Conservation (phyloP, 176 grass and related monocot genomes). For the Neostapfia colusana region DNA sequence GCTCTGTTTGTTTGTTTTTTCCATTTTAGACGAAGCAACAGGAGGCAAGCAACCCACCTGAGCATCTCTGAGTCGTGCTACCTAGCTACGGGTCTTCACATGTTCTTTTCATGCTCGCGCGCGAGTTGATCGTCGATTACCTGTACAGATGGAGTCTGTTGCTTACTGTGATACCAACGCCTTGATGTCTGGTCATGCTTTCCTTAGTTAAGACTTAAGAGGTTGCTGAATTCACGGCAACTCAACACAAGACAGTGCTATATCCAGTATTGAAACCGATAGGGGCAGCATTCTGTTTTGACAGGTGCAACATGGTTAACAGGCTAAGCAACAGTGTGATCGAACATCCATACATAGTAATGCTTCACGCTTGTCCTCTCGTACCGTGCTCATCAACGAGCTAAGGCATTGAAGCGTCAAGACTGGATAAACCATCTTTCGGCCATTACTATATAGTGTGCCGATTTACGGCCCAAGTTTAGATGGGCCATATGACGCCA, state of each 20-base stretch:
- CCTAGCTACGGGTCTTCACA: not conserved
- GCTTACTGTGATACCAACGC: not conserved
- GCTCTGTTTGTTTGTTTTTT: not conserved
- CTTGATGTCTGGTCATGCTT: not conserved
- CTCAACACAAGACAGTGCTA: not conserved
- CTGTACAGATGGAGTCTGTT: not conserved
- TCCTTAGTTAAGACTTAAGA: not conserved
- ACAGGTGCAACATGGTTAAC: not conserved
- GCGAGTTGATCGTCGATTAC: not conserved
- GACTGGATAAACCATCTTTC: not conserved
- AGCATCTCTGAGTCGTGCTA: not conserved
- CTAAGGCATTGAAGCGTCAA: not conserved
- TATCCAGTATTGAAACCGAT: not conserved
- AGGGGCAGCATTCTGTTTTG: no score
- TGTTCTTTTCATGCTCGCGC: not conserved
- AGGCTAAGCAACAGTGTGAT: no score
- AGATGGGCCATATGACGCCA: not conserved
- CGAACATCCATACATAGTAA: no score
- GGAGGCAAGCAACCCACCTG: not conserved
- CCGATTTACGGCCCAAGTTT: no score
- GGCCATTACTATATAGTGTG: no score
- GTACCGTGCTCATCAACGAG: not conserved
- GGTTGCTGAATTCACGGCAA: not conserved
- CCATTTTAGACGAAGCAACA: not conserved
- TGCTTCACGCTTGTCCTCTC: no score